Evolutionary conservation across 164 flowering plant genomes (phyloP).

Genomic region (Berberis vulgaris): DNA sequence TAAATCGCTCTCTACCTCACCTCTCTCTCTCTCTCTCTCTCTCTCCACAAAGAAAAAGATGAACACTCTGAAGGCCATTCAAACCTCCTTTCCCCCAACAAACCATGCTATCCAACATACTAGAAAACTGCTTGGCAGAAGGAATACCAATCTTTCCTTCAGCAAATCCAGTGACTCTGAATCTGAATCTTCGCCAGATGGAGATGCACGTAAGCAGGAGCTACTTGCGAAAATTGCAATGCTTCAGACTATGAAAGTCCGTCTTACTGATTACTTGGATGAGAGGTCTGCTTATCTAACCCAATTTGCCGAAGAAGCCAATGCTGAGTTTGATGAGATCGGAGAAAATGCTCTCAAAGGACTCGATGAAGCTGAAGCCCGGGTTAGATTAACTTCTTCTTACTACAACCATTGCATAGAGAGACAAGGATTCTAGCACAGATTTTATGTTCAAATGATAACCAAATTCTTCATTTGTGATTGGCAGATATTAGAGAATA

Average conservation of each 20-base stretch:
- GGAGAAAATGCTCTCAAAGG: slow-evolving; percentile 70
- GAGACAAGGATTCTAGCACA: slow-evolving; percentile 1
- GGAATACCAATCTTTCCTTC: slow-evolving; percentile 22
- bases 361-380: slow-evolving; percentile 60
- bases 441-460: slow-evolving; percentile 7
- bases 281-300: slow-evolving; percentile 65
- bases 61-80: slow-evolving; percentile 48
- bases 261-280: slow-evolving; percentile 72
- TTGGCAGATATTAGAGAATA: slow-evolving; percentile 69
- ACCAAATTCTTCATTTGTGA: slow-evolving; percentile 17
- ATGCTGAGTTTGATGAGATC: slow-evolving; percentile 61
- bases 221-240: slow-evolving; percentile 62
- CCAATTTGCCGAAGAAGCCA: slow-evolving; percentile 78
- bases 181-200: slow-evolving; percentile 38
- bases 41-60: slow-evolving; percentile 19
- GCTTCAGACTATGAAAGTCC: slow-evolving; percentile 78
- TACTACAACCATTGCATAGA: slow-evolving; percentile 6
- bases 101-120: slow-evolving; percentile 15
- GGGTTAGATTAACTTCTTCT: slow-evolving; percentile 38
- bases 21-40: slow-evolving; percentile 5
- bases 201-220: slow-evolving; percentile 63
- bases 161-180: slow-evolving; percentile 39
- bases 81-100: slow-evolving; percentile 35
- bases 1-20: neutral
- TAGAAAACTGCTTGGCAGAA: slow-evolving; percentile 18